These are phyloP conservation scores for Tuber brumale DNA, from an alignment of 495 filamentous ascomycete genomes.

Conservation along the genomic window DNA sequence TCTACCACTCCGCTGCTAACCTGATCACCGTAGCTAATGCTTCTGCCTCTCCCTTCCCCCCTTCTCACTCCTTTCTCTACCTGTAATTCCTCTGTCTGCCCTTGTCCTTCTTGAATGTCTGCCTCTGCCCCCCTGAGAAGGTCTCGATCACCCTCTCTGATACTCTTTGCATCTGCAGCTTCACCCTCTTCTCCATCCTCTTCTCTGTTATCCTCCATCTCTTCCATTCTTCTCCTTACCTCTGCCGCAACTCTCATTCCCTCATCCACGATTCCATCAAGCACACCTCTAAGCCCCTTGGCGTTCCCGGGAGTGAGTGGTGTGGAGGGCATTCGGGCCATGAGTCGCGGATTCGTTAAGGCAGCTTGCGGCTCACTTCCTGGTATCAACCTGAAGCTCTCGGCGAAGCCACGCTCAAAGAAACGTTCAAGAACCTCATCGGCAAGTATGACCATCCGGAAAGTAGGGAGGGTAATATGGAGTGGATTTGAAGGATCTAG, in stretches of 20 bases:
- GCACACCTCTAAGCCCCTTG: conserved; percentile 78
- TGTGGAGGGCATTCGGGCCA: conserved; percentile 46
- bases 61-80: conserved; percentile 19
- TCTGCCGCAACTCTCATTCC: conserved; percentile 92
- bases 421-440: conserved; percentile 94
- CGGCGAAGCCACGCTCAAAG: conserved; percentile 75
- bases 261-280: conserved; percentile 95
- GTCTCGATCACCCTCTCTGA: conserved; percentile 53
- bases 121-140: conserved; percentile 66
- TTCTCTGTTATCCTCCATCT: conserved; percentile 74
- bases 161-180: conserved; percentile 52
- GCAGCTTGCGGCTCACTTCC: conserved; percentile 31
- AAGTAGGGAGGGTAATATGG: conserved; percentile 93
- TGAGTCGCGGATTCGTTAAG: conserved; percentile 38
- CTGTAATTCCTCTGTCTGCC: conserved; percentile 22
- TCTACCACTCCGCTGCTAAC: not conserved
- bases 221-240: conserved; percentile 85
- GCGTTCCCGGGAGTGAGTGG: conserved; percentile 48
- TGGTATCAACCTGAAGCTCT: conserved; percentile 59
- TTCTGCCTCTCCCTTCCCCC: conserved; percentile 21
- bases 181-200: conserved; percentile 66
- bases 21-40: conserved; percentile 11
- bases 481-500: conserved; percentile 87
- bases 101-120: conserved; percentile 40
- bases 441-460: conserved; percentile 95